These are phyloP conservation scores for Pseudozyma sp. DNA, from an alignment of 1,284 basidiomycete species.

Conservation along the genomic window DNA sequence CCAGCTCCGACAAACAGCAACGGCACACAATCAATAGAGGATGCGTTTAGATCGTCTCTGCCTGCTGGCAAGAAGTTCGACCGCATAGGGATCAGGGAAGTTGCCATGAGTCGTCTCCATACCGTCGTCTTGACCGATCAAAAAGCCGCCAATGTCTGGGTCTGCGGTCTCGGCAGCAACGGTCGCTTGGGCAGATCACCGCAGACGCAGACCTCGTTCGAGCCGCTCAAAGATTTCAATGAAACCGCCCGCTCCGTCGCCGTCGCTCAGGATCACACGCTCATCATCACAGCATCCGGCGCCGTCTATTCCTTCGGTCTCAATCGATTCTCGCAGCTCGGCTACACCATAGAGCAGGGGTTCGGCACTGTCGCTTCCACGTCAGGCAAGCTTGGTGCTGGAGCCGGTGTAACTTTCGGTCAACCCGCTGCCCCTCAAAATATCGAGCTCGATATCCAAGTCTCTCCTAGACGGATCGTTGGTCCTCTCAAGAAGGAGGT, in stretches of 20 bases:
- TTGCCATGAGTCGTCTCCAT: conserved; percentile 63
- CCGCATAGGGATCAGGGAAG: conserved; percentile 55
- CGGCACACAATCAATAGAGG: conserved; percentile 16
- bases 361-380: conserved; percentile 50
- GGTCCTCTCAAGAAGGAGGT: conserved; percentile 83
- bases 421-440: conserved; percentile 18
- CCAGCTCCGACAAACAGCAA: neutral
- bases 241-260: conserved; percentile 75
- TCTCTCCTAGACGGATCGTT: conserved; percentile 79
- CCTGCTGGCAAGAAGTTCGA: conserved; percentile 58
- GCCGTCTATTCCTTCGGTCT: conserved; percentile 91
- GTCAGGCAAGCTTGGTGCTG: conserved; percentile 38
- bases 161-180: conserved; percentile 61
- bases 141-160: conserved; percentile 62
- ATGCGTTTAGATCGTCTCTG: conserved; percentile 21
- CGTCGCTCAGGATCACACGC: conserved; percentile 91
- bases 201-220: conserved; percentile 81
- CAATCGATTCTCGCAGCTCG: conserved; percentile 79
- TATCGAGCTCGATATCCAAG: conserved; percentile 74
- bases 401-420: conserved; percentile 70
- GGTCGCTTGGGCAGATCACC: conserved; percentile 76
- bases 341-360: conserved; percentile 81
- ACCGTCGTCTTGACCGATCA: conserved; percentile 63
- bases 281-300: conserved; percentile 82
- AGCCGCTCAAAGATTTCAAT: conserved; percentile 75